A percentile compares a stretch with the other conserved stretches of the same genome.
phyloP scores from a whole-genome alignment of 768 basidiomycete species.

The Arthromyces matolae region DNA sequence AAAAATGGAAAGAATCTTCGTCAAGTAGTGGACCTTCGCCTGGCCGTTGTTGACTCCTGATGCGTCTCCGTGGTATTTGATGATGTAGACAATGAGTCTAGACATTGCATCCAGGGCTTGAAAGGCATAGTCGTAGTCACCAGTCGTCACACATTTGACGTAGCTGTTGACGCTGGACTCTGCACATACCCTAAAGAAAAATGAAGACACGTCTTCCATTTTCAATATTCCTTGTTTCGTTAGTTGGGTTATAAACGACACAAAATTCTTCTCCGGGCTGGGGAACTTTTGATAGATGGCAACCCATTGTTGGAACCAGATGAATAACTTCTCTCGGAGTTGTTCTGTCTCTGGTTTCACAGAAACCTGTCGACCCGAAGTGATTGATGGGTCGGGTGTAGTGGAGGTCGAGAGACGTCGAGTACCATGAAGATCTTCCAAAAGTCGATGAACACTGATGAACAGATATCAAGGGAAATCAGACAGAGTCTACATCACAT shows the following conservation, averaged over 20 bases:
- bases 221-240: slow-evolving; percentile 96
- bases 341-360: slow-evolving; percentile 71
- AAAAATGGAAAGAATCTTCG: slow-evolving; percentile 96
- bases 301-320: slow-evolving; percentile 95
- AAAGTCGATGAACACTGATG: slow-evolving; percentile 59
- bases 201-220: slow-evolving; percentile 92
- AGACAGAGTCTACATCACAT: background rate
- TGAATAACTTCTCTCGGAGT: slow-evolving; percentile 67
- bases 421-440: slow-evolving; percentile 79
- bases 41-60: slow-evolving; percentile 89
- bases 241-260: slow-evolving; percentile 94
- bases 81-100: slow-evolving; percentile 92
- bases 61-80: slow-evolving; percentile 99
- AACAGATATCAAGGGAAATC: background rate
- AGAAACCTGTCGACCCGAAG: slow-evolving; percentile 40
- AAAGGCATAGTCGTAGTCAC: slow-evolving; percentile 76
- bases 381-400: slow-evolving; percentile 30
- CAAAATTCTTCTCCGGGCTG: slow-evolving; percentile 91
- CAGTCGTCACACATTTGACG: slow-evolving; percentile 65
- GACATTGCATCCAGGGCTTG: slow-evolving; percentile 95
- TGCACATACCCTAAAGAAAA: slow-evolving; percentile 98
- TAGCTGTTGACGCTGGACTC: slow-evolving; percentile 92
- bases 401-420: slow-evolving; percentile 43
- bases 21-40: slow-evolving; percentile 93
- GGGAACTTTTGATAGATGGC: slow-evolving; percentile 87